phyloP scores from a whole-genome alignment of 2,329 filamentous ascomycete genomes.

The Talaromyces sp. region DNA sequence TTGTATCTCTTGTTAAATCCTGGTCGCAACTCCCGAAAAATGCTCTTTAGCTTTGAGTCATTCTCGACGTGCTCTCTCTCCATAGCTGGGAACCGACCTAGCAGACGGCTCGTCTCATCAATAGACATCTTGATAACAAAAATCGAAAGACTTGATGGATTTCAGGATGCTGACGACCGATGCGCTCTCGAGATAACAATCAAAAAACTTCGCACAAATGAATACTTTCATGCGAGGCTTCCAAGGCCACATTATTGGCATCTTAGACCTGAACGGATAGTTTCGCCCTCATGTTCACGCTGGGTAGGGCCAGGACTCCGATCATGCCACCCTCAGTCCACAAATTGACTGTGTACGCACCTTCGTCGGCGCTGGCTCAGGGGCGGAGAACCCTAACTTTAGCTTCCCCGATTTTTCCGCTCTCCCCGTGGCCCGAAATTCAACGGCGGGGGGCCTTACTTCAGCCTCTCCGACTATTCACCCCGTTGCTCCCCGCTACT shows the following conservation, averaged over 20 bases:
- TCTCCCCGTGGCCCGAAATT: no score
- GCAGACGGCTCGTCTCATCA: not conserved
- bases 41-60: not conserved
- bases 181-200: no score
- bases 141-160: not conserved
- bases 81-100: not conserved
- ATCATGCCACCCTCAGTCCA: not conserved
- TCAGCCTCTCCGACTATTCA: no score
- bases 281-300: not conserved
- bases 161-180: not conserved
- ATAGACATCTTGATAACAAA: not conserved
- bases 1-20: not conserved
- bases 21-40: not conserved
- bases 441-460: no score
- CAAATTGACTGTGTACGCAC: not conserved
- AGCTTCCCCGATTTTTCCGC: no score
- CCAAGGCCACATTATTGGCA: not conserved
- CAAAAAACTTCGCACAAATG: not conserved
- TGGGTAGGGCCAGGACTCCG: not conserved
- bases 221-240: not conserved
- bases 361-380: not conserved
- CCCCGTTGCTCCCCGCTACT: not conserved
- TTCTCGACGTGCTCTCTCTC: not conserved
- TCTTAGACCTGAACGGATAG: not conserved
- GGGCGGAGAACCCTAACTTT: not conserved